These are phyloP conservation scores for Kwoniella dendrophila DNA, from an alignment of 768 basidiomycete species.

Conservation along the genomic window DNA sequence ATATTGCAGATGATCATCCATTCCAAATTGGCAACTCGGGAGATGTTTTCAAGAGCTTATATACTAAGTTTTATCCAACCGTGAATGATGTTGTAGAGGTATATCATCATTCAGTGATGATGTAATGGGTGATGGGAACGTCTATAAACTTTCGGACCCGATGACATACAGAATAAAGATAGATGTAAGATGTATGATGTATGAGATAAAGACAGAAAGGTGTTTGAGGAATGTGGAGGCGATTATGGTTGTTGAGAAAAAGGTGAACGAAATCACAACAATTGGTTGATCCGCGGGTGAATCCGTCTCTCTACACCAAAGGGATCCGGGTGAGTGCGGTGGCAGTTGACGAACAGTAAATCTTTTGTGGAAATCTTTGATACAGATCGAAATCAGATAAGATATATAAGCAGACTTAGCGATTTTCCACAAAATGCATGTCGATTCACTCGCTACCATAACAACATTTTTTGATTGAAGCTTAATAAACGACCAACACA, in stretches of 20 bases:
- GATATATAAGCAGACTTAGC: background rate
- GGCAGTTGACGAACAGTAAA: background rate
- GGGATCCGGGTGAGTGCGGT: conserved; percentile 2
- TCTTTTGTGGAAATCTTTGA: background rate
- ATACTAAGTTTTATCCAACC: no score
- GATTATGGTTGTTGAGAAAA: background rate
- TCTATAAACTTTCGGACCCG: no score
- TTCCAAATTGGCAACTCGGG: no score
- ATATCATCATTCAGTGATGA: no score
- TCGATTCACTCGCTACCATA: no score
- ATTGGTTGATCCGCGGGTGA: conserved; percentile 6
- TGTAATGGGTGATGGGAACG: no score
- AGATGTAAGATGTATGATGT: background rate
- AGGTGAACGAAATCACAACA: no score
- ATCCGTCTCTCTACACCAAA: background rate
- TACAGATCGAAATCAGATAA: background rate
- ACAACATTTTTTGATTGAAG: no score
- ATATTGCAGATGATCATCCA: background rate
- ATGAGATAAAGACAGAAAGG: background rate
- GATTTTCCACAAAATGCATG: background rate
- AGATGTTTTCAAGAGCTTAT: no score
- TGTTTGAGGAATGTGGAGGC: background rate
- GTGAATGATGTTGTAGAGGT: no score
- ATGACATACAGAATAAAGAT: no score
- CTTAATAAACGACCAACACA: no score